Base-by-base conservation (phyloP, 257 asterid species). In the Phtheirospermum japonicum region DNA sequence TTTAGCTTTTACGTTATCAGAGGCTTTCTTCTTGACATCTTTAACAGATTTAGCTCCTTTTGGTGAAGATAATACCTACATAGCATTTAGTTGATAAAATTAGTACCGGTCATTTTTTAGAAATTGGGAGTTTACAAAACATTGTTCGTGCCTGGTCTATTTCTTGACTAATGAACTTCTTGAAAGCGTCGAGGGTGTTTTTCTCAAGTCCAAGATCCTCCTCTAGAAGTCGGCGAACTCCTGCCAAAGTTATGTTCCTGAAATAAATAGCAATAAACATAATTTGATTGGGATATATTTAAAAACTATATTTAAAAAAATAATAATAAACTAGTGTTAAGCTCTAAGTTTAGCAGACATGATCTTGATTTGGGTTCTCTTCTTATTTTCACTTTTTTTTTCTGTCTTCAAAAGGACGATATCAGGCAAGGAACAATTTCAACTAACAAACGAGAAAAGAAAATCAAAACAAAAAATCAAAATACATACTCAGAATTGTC, bases 171-270 rank as follows among this genome's bases (percentile, higher is more conserved):
- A 89, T 82, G 71, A 89, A 81, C 67, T 79, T 77, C 73, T 87
- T 89, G 75, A 80, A 89, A 62, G 95, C 81, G 73, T 93, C 94
- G 4, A 93, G 94, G 43, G 78, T 49, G 68, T 70, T 62, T 78
- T 79, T 79, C 39, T 71, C 84, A 72, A 93, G 95, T 60, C 85
- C 88, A 65, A 93, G 89, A 72, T 89, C 95, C 77, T 80, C 94
- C 77, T 89, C 99, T 30, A 93, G 73, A 73, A 80, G 88, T n/a
- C 88, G 79, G 51, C 99, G 96, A 67, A 85, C 91, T 70, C 88
- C 86, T 54, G 74, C 90, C 70, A 85, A 65, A 63, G 95, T 80
- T 66, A 85, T 71, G n/a, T 71, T 69, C 83, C 99, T 93, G 75
- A 51, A 71, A 64, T 40, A 60, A 51, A 67, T 6, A 63, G 40